phyloP scores from a whole-genome alignment of 345 rosid species.

The Aurinia saxatilis region DNA sequence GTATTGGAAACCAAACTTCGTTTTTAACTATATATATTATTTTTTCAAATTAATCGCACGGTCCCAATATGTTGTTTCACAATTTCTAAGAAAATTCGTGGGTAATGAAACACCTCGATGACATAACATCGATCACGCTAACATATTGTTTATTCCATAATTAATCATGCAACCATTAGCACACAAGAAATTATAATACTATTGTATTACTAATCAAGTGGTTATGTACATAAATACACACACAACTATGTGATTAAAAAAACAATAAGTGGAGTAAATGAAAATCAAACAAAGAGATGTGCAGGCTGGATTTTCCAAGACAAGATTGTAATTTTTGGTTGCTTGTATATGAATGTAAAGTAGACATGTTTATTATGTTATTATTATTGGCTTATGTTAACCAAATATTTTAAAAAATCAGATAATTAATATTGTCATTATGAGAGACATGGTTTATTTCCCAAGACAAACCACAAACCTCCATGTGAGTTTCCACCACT shows the following conservation, averaged over 20 bases:
- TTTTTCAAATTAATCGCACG: conserved; percentile 9
- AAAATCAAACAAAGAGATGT: conserved; percentile 8
- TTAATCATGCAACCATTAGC: neutral
- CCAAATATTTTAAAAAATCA: neutral
- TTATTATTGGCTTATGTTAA: conserved; percentile 9
- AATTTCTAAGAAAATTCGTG: conserved; percentile 29
- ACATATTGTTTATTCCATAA: conserved; percentile 12
- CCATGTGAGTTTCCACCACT: conserved; percentile 35
- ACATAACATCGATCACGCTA: conserved; percentile 27
- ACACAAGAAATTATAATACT: no score
- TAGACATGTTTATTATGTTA: conserved; percentile 25
- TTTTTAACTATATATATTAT: neutral
- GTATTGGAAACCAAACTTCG: conserved; percentile 13
- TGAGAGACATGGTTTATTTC: conserved; percentile 29
- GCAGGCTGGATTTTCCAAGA: conserved; percentile 23
- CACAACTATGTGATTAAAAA: neutral
- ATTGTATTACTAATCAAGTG: conserved; percentile 17
- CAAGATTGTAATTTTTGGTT: conserved; percentile 24
- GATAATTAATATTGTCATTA: conserved; percentile 16
- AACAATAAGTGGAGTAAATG: conserved; percentile 1
- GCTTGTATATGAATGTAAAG: conserved; percentile 28
- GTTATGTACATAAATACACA: neutral
- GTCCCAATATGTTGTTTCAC: conserved; percentile 28
- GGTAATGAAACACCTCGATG: conserved; percentile 30
- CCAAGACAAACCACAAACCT: conserved; percentile 33